A percentile compares a stretch with the other conserved stretches of the same genome.
These are phyloP conservation scores for Gynostemma pentaphyllum DNA, from an alignment of 306 rosid species.

Conservation along the genomic window DNA sequence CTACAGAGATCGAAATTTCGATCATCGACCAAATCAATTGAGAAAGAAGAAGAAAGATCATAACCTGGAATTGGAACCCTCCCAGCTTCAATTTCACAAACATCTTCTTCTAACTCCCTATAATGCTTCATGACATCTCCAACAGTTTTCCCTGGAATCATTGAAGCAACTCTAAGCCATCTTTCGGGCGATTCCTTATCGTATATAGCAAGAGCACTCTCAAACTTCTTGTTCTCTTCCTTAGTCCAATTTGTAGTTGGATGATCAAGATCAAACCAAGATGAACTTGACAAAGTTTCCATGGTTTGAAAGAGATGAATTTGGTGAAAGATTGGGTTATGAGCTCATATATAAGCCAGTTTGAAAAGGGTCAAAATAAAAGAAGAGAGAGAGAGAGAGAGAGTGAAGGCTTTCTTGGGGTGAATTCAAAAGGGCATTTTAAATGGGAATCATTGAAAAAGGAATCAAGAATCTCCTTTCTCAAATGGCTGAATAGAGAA, in stretches of 20 bases:
- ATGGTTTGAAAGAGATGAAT: constrained; percentile 22
- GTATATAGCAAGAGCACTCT: constrained; percentile 74
- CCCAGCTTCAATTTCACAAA: constrained; percentile 73
- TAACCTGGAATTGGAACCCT: constrained; percentile 66
- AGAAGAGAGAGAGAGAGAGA: constrained; percentile 3
- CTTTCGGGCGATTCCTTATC: constrained; percentile 74
- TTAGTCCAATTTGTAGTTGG: constrained; percentile 56
- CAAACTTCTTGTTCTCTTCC: constrained; percentile 85
- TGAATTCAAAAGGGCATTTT: constrained; percentile 32
- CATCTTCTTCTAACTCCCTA: constrained; percentile 71
- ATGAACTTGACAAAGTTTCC: constrained; percentile 52
- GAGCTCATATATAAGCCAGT: constrained; percentile 11
- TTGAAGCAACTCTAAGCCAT: constrained; percentile 56
- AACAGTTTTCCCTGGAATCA: constrained; percentile 86
- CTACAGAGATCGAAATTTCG: constrained; percentile 41
- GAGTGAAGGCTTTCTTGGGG: constrained; percentile 7
- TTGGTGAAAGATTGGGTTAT: not conserved
- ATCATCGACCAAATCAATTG: constrained; percentile 43
- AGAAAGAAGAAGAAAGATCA: constrained; percentile 44
- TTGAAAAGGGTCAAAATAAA: constrained; percentile 4
- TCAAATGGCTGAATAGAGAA: constrained; percentile 39
- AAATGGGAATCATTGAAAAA: constrained; percentile 43
- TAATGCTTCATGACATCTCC: constrained; percentile 79
- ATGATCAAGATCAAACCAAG: constrained; percentile 37
- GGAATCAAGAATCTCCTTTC: constrained; percentile 57